These are phyloP conservation scores for Oryza glumipatula DNA, from an alignment of 176 grass and related monocot species.

Conservation along the genomic window DNA sequence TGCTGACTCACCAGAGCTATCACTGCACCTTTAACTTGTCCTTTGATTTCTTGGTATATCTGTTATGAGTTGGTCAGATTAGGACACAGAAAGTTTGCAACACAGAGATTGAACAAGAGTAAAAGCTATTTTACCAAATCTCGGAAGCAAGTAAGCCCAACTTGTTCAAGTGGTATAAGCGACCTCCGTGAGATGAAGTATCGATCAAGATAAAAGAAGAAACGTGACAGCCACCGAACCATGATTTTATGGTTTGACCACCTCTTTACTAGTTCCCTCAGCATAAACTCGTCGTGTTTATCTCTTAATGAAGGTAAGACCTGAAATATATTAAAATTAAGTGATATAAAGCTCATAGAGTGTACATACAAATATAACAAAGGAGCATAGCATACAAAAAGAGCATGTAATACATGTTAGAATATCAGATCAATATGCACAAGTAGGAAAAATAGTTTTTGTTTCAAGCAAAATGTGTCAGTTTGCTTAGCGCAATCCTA, in stretches of 20 bases:
- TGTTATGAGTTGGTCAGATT: slow-evolving; percentile 38
- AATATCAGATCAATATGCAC: slow-evolving; percentile 9
- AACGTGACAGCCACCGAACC: slow-evolving; percentile 88
- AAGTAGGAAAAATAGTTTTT: background rate
- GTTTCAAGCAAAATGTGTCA: background rate
- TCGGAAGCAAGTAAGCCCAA: slow-evolving; percentile 80
- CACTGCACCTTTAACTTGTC: slow-evolving; percentile 79
- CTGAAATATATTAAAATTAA: slow-evolving; percentile 41
- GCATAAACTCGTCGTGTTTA: slow-evolving; percentile 89
- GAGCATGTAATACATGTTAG: background rate
- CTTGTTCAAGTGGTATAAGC: slow-evolving; percentile 69
- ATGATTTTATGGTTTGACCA: slow-evolving; percentile 97
- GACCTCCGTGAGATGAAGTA: slow-evolving; percentile 83
- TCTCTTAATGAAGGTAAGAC: slow-evolving; percentile 89
- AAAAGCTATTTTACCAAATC: slow-evolving; percentile 56
- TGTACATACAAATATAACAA: background rate
- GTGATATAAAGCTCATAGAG: background rate
- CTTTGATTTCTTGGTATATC: slow-evolving; percentile 94
- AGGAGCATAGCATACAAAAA: background rate
- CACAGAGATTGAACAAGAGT: slow-evolving; percentile 16
- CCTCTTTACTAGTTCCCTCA: slow-evolving; percentile 82
- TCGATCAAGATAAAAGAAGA: slow-evolving; percentile 92
- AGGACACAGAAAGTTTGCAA: background rate
- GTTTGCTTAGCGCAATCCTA: background rate
- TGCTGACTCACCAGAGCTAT: slow-evolving; percentile 71